A percentile compares a stretch with the other conserved stretches of the same genome.
Conservation (phyloP, 345 rosid species). For the Mercurialis annua region DNA sequence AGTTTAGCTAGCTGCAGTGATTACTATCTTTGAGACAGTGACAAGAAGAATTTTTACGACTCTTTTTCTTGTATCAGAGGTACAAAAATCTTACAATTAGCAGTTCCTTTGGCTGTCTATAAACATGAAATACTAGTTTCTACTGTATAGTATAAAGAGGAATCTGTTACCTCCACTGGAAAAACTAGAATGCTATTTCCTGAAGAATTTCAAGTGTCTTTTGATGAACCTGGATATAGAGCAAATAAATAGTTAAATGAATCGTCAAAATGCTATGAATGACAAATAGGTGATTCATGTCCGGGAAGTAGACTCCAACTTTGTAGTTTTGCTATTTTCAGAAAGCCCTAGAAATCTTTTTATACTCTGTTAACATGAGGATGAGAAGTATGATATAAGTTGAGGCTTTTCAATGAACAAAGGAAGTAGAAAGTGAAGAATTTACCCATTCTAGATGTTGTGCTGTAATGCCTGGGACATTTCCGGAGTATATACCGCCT, state of each 20-base stretch:
- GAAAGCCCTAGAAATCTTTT: not conserved
- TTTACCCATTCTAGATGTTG: conserved; percentile 95
- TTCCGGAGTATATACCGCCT: conserved; percentile 83
- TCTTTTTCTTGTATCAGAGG: not conserved
- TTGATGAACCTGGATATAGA: conserved; percentile 65
- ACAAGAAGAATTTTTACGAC: not conserved
- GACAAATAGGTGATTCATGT: not conserved
- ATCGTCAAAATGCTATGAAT: not conserved
- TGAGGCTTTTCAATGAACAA: not conserved
- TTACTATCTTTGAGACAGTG: not conserved
- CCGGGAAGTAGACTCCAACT: not conserved
- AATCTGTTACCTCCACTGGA: conserved; percentile 11
- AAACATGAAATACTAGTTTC: not conserved
- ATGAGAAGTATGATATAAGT: not conserved
- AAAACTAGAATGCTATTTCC: conserved; percentile 70
- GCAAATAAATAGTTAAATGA: conserved; percentile 8
- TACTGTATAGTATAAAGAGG: not conserved
- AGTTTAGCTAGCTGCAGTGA: not conserved
- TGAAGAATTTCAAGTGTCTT: conserved; percentile 79
- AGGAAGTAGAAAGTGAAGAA: conserved; percentile 11
- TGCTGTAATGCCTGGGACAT: conserved; percentile 78
- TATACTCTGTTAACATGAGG: not conserved
- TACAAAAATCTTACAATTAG: not conserved
- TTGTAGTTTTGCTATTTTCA: not conserved
- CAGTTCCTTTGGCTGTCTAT: not conserved